These are phyloP conservation scores for Cynanchum wilfordii DNA, from an alignment of 257 asterid genomes.

Conservation along the genomic window DNA sequence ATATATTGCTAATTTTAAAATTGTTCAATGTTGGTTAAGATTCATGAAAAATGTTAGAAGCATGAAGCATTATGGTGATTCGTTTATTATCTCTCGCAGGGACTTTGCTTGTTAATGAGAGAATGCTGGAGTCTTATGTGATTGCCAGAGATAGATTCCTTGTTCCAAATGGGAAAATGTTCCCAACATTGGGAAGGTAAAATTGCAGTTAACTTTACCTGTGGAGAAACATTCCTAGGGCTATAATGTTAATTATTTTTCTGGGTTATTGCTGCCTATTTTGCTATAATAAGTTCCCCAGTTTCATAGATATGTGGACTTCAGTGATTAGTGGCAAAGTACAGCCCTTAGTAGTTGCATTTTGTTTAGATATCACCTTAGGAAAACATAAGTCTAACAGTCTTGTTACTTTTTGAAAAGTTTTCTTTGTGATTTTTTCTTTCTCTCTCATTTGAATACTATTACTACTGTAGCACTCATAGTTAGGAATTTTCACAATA, in stretches of 20 bases:
- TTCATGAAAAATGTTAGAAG: not conserved
- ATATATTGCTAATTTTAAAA: not conserved
- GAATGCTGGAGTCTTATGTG: conserved; percentile 95
- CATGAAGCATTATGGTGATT: not conserved
- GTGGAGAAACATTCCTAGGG: not conserved
- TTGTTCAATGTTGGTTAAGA: not conserved
- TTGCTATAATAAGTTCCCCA: not conserved
- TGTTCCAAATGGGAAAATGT: conserved; percentile 90
- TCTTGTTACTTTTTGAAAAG: not conserved
- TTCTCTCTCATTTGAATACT: not conserved
- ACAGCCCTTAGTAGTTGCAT: not conserved
- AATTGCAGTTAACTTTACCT: conserved; percentile 10
- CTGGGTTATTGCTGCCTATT: not conserved
- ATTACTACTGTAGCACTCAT: not conserved
- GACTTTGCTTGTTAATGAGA: conserved; percentile 89
- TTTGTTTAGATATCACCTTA: not conserved
- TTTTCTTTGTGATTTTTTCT: not conserved
- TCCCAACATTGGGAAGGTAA: conserved; percentile 89
- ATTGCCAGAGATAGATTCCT: conserved; percentile 99
- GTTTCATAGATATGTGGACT: not conserved
- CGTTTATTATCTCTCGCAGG: conserved; percentile 44
- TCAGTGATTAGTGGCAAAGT: not conserved
- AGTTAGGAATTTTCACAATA: not conserved
- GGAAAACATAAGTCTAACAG: conserved; percentile 2
- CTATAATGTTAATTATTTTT: not conserved